Conservation (phyloP, 805 yeast species). For the Candida vaughaniae region DNA sequence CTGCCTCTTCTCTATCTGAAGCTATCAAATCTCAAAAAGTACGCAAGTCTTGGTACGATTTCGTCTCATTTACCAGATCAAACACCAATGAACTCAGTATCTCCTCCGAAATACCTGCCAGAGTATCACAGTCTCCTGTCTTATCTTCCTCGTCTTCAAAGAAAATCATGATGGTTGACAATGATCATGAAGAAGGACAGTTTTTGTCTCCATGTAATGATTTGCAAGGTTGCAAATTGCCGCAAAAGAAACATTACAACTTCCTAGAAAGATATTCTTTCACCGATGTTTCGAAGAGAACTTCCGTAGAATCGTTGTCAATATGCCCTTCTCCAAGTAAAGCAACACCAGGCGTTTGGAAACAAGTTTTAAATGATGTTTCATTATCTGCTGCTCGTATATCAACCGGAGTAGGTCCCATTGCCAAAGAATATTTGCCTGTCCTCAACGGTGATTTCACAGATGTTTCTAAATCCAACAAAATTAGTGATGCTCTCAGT, state of each 20-base stretch:
- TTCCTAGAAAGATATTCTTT: conserved; percentile 12
- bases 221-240: too few relatives aligned
- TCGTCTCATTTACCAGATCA: too few relatives aligned
- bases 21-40: too few relatives aligned
- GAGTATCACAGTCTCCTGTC: too few relatives aligned
- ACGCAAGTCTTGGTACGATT: too few relatives aligned
- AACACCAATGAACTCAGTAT: too few relatives aligned
- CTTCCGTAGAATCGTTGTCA: conserved; percentile 1
- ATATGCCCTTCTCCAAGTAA: conserved; percentile 1
- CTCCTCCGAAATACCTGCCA: too few relatives aligned
- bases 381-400: conserved; percentile 37
- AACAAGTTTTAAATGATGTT: conserved; percentile 29
- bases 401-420: conserved; percentile 31
- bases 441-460: conserved; percentile 26
- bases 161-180: background rate
- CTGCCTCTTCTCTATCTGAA: too few relatives aligned
- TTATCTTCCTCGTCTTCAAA: too few relatives aligned
- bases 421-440: conserved; percentile 19
- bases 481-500: background rate
- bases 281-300: conserved; percentile 5
- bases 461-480: background rate
- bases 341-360: conserved; percentile 29
- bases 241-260: too few relatives aligned
- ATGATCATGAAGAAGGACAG: background rate
- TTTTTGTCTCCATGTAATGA: too few relatives aligned